A percentile compares a stretch with the other conserved stretches of the same genome.
Evolutionary conservation across 1,284 basidiomycete genomes (phyloP).

Genomic region (Polyporus tsugae): DNA sequence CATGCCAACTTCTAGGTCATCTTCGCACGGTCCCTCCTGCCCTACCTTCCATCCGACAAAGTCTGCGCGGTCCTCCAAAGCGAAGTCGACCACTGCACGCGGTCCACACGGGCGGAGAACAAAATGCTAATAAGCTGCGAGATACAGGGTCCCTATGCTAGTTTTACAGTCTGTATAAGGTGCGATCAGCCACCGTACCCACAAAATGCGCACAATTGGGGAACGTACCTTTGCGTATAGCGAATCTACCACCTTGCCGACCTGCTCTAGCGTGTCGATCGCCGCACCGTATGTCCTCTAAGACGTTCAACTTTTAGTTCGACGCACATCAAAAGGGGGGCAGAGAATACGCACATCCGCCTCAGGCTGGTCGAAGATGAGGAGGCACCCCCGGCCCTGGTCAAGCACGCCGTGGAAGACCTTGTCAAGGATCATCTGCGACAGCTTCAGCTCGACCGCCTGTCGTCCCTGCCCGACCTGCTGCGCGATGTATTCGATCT

Average conservation of each 20-base stretch:
- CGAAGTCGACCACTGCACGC: no score
- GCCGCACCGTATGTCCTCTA: slow-evolving; percentile 89
- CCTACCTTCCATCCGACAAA: no score
- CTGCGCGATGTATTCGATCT: slow-evolving; percentile 90
- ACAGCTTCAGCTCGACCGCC: slow-evolving; percentile 96
- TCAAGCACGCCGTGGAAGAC: slow-evolving; percentile 94
- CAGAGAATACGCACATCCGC: slow-evolving; percentile 69
- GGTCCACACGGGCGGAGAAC: no score
- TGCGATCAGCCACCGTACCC: neutral
- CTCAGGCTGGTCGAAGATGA: slow-evolving; percentile 88
- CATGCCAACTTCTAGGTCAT: no score
- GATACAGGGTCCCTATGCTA: slow-evolving; percentile 12
- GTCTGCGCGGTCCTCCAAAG: no score
- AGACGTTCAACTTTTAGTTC: neutral
- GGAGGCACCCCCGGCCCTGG: slow-evolving; percentile 91
- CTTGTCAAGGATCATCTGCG: slow-evolving; percentile 98
- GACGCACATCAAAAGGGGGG: neutral
- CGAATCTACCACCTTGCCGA: slow-evolving; percentile 91
- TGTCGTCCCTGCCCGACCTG: slow-evolving; percentile 90
- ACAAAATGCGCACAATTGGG: no score
- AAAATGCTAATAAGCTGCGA: neutral
- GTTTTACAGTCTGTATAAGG: slow-evolving; percentile 18
- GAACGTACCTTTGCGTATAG: slow-evolving; percentile 66
- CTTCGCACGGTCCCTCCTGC: no score
- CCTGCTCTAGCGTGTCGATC: slow-evolving; percentile 89